These are phyloP conservation scores for Hirschioporus abietinus DNA, from an alignment of 768 basidiomycete genomes.

Conservation along the genomic window DNA sequence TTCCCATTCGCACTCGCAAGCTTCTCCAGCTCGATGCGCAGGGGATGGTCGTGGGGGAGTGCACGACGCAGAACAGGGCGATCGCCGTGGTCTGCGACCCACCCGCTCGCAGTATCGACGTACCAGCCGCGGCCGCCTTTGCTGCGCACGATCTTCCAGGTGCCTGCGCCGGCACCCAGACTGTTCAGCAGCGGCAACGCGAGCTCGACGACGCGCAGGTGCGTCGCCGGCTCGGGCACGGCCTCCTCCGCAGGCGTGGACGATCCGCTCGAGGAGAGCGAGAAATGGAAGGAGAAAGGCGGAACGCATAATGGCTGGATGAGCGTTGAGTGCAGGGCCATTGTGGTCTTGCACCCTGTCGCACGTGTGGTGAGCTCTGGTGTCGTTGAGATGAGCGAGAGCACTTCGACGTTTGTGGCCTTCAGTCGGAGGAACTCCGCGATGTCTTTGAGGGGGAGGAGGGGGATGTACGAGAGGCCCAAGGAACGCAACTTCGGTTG, in stretches of 20 bases:
- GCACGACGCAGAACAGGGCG: constrained; percentile 47
- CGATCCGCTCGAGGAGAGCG: constrained; percentile 23
- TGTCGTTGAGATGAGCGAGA: constrained; percentile 74
- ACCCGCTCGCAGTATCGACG: constrained; percentile 82
- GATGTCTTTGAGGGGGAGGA: constrained; percentile 59
- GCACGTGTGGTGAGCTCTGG: constrained; percentile 56
- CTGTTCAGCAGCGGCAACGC: constrained; percentile 63
- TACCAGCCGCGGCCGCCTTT: constrained; percentile 97
- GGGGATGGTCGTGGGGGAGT: constrained; percentile 54
- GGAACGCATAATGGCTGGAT: constrained; percentile 77
- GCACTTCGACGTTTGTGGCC: constrained; percentile 75
- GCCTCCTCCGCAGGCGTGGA: constrained; percentile 23
- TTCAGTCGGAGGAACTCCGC: constrained; percentile 62
- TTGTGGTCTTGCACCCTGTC: constrained; percentile 52
- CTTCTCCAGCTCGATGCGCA: constrained; percentile 64
- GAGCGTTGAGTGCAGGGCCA: constrained; percentile 70
- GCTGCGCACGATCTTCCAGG: constrained; percentile 87
- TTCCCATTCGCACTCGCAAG: constrained; percentile 81
- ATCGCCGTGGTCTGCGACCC: constrained; percentile 52
- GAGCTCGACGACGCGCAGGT: constrained; percentile 84
- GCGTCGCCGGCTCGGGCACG: constrained; percentile 44
- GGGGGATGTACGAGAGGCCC: constrained; percentile 82
- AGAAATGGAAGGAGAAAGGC: constrained; percentile 60
- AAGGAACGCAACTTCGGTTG: constrained; percentile 80
- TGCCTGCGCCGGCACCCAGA: constrained; percentile 72